phyloP scores from a whole-genome alignment of 129 eudicot species.

The Apium graveolens region DNA sequence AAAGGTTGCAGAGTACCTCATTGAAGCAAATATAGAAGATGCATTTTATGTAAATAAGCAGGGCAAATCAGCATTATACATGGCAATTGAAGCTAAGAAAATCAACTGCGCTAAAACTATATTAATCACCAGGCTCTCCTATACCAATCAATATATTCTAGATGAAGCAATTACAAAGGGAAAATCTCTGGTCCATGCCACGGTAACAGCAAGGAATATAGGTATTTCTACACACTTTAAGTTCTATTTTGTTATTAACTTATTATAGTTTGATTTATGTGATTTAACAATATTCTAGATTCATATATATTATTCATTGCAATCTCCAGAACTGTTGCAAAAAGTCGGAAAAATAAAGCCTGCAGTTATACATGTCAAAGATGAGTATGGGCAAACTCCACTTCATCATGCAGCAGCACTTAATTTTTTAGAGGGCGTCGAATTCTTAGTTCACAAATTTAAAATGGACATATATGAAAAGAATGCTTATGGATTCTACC shows the following conservation, averaged over 20 bases:
- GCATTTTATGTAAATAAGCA: too few relatives aligned
- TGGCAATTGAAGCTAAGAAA: too few relatives aligned
- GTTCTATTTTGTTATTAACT: too few relatives aligned
- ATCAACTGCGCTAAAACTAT: background rate
- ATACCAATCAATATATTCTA: background rate
- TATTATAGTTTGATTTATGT: background rate
- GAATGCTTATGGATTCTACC: slow-evolving; percentile 24
- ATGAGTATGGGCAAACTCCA: too few relatives aligned
- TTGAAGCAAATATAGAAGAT: too few relatives aligned
- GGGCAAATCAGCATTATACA: too few relatives aligned
- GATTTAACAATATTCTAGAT: background rate
- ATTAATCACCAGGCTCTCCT: background rate
- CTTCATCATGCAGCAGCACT: slow-evolving; percentile 29
- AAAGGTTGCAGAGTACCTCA: too few relatives aligned
- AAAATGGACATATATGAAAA: slow-evolving; percentile 1
- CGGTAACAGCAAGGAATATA: slow-evolving; percentile 19
- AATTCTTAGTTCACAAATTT: slow-evolving; percentile 22
- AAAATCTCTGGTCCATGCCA: slow-evolving; percentile 28
- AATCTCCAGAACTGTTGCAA: background rate
- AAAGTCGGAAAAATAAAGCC: background rate
- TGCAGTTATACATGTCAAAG: background rate
- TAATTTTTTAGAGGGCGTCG: slow-evolving; percentile 26
- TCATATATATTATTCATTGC: too few relatives aligned
- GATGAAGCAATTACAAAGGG: slow-evolving; percentile 7
- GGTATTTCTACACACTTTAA: slow-evolving; percentile 11